Evolutionary conservation across 2,329 filamentous ascomycete species (phyloP).

Genomic region (Rutstroemia sydowiana): DNA sequence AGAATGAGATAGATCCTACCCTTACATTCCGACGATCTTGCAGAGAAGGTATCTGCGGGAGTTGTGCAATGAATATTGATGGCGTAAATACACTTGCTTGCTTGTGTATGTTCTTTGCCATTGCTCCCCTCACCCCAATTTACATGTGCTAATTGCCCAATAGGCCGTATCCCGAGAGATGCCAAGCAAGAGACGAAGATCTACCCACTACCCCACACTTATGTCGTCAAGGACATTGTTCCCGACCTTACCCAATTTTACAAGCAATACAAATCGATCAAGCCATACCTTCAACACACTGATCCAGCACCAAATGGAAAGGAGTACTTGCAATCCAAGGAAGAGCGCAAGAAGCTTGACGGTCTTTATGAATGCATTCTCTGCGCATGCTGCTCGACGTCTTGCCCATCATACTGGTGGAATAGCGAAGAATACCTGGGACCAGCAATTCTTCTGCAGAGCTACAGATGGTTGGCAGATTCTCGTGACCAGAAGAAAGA

Average conservation of each 20-base stretch:
- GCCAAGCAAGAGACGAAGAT: constrained; percentile 77
- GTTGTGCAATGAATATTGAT: constrained; percentile 99
- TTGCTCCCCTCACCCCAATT: not conserved
- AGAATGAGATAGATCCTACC: constrained; percentile 97
- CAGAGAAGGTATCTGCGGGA: constrained; percentile 96
- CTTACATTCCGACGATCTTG: constrained; percentile 94
- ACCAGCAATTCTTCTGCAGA: constrained; percentile 92
- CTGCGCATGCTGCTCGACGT: constrained; percentile 97
- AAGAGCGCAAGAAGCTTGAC: constrained; percentile 87
- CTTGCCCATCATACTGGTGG: constrained; percentile 99
- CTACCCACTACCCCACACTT: constrained; percentile 96
- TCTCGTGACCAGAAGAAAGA: constrained; percentile 85
- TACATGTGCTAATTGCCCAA: constrained; percentile 25
- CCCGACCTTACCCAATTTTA: constrained; percentile 98
- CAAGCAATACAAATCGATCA: constrained; percentile 99
- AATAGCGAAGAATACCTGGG: constrained; percentile 98
- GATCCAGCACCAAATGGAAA: constrained; percentile 79
- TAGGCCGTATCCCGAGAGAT: constrained; percentile 90
- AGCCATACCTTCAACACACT: constrained; percentile 92
- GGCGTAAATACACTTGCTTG: constrained; percentile 97
- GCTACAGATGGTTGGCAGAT: constrained; percentile 94
- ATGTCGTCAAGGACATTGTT: constrained; percentile 98
- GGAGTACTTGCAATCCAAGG: constrained; percentile 85
- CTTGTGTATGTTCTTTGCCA: constrained; percentile 65
- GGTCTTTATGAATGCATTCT: constrained; percentile 99